Base-by-base conservation (phyloP, 2,329 filamentous ascomycete species). In the Aspergillus fructus region DNA sequence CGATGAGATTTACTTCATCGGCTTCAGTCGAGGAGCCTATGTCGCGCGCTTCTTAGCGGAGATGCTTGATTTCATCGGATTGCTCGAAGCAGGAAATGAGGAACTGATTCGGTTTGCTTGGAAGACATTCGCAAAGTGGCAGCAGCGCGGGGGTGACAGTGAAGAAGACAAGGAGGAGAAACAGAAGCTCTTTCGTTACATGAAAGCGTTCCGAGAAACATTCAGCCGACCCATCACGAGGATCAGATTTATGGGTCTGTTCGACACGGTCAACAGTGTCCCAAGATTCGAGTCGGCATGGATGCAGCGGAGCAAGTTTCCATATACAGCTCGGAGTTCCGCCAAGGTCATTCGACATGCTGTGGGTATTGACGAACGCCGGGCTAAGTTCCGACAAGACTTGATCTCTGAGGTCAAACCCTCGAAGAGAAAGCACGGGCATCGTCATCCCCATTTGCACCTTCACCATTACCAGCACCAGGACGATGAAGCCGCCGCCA, bases 91-190 rank as follows among this genome's bases (percentile, higher is more conserved):
- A 51, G 90, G 91, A 11, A 96, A 96, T 65, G 89, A 96, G 68
- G 91, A 94, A 64, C 88, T 94, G 86, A 86, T 91, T 51, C 81
- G 83, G 4, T 96, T 96, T 69, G 90, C 89, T 0, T 94, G 90
- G 90, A 92, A 77, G 62, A 75, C 73, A 5, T 77, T 77, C 47
- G 68, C 74, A 41, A 76, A 75, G 47, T 77, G 75, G 75, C 72
- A 76, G 61, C 71, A 74, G 59, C 69, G 74, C 8, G 59, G 66
- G 5, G 67, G 54, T 12, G 55, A 62, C 8, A 60, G 43, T 11
- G 53, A 60, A 4, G 65, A 71, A n/a, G 68, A 72, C 7, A 45
- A 42, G 5, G 58, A 64, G 45, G 62, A 70, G 49, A 67, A 67
- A 46, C 59, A 61, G n/a, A 59, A 85, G 56, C 85, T 90, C 76